These are phyloP conservation scores for Stachybotrys echinatus DNA, from an alignment of 2,329 filamentous ascomycete species.

Conservation along the genomic window DNA sequence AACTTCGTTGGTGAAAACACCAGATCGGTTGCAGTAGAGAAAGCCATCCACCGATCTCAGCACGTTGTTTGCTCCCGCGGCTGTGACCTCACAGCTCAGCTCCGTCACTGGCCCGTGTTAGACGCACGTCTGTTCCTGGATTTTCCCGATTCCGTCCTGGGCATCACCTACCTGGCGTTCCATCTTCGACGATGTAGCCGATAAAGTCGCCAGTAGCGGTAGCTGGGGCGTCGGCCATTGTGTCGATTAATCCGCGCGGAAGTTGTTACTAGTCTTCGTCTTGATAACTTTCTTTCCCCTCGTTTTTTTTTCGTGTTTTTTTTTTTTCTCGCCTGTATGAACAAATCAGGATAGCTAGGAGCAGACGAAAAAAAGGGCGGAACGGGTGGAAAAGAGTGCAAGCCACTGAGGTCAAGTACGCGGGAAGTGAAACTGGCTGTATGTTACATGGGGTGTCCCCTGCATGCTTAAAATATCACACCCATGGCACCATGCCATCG, in stretches of 20 bases:
- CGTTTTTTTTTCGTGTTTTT: too few relatives aligned
- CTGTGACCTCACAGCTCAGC: background rate
- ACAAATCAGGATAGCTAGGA: background rate
- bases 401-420: background rate
- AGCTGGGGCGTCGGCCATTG: background rate
- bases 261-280: too few relatives aligned
- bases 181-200: background rate
- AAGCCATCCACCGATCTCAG: background rate
- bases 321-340: too few relatives aligned
- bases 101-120: background rate
- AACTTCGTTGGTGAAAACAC: background rate
- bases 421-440: too few relatives aligned
- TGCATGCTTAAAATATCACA: background rate
- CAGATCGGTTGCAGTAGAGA: background rate
- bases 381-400: background rate
- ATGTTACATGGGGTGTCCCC: too few relatives aligned
- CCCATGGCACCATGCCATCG: background rate
- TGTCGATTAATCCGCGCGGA: background rate
- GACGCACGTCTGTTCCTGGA: background rate
- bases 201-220: background rate
- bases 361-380: background rate
- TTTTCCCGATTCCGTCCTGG: background rate
- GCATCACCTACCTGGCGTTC: background rate
- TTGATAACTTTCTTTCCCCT: too few relatives aligned
- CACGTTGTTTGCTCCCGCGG: too few relatives aligned